Evolutionary conservation across 2,329 filamentous ascomycete species (phyloP).

Genomic region (Penicillium sp.): DNA sequence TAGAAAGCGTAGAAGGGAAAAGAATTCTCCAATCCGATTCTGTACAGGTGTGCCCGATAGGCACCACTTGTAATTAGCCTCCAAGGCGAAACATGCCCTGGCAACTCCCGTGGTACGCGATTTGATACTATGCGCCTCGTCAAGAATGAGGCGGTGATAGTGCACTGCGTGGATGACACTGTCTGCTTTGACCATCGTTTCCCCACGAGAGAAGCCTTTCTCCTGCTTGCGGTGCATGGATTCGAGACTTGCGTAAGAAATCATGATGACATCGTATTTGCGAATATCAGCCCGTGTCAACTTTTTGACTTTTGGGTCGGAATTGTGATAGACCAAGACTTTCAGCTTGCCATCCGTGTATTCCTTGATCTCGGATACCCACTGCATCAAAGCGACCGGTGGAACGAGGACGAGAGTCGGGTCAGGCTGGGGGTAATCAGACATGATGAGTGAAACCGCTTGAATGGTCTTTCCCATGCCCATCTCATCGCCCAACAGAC

Average conservation of each 20-base stretch:
- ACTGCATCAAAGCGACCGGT: slow-evolving; percentile 93
- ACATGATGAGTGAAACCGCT: slow-evolving; percentile 97
- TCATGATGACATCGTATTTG: slow-evolving; percentile 90
- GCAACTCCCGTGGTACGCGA: slow-evolving; percentile 84
- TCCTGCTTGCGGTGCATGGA: slow-evolving; percentile 90
- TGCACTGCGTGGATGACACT: slow-evolving; percentile 78
- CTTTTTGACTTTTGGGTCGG: slow-evolving; percentile 77
- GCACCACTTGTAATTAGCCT: slow-evolving; percentile 90
- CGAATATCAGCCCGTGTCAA: slow-evolving; percentile 73
- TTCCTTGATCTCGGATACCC: slow-evolving; percentile 74
- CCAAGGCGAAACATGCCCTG: slow-evolving; percentile 89
- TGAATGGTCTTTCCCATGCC: slow-evolving; percentile 98
- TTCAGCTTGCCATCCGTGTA: slow-evolving; percentile 88
- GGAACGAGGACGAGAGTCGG: slow-evolving; percentile 88
- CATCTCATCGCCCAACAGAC: slow-evolving; percentile 95
- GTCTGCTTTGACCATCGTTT: slow-evolving; percentile 76
- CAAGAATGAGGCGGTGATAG: slow-evolving; percentile 89
- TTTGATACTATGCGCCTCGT: slow-evolving; percentile 95
- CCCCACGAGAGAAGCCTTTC: slow-evolving; percentile 81
- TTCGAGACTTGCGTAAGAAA: slow-evolving; percentile 81
- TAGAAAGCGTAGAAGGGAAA: slow-evolving; percentile 88
- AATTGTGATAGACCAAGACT: slow-evolving; percentile 86
- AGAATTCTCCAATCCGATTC: slow-evolving; percentile 96
- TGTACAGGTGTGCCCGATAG: slow-evolving; percentile 92
- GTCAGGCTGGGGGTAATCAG: slow-evolving; percentile 79